Evolutionary conservation across 495 filamentous ascomycete species (phyloP), one percentile per base, ranked within the genome.

Genomic region (Xylaria curta): DNA sequence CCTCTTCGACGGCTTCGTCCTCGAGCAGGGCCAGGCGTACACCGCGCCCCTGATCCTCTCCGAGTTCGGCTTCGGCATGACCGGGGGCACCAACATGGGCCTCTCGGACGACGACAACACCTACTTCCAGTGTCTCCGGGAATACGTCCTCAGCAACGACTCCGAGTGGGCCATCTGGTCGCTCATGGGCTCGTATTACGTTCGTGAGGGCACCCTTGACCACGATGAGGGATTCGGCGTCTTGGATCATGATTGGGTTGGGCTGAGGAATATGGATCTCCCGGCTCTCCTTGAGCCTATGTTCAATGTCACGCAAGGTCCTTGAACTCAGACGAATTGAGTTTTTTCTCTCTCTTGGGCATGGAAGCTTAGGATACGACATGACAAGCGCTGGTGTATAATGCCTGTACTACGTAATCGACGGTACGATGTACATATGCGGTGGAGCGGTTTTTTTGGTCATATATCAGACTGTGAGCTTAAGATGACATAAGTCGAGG

Each of bases 81-180:
- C 76, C 36, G 79, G 81, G 49, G 83, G 81, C 19, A 68, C 74
- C 47, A 71, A 78, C 58, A 71, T 77, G 31, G 82, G 80, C 12
- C 66, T 83, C 33, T 71, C 73, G 56, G 73, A 81, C 68, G 70
- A 77, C 65, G 81, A 83, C 59, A 74, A 78, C 71, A 63, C 70
- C 19, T 83, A 82, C 71, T 76, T 85, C 64, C 68, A 77, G 60
- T 87, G 85, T 68, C 63, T 87, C 66, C 75, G 81, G 4, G 77
- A 75, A 8, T 87, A 86, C 51, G 77, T 86, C 74, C 56, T 77
- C 10, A 74, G 77, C 38, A 86, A 86, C 68, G 85, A 86, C 64
- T 83, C 80, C 53, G 85, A 87, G 70, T 87, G 85, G 84, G 80
- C 82, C 8, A 73, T 86, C 1, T 87, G 85, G 85, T 82, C 82